Evolutionary conservation across 768 basidiomycete genomes (phyloP).

Genomic region (Kwoniella mangroviensis): DNA sequence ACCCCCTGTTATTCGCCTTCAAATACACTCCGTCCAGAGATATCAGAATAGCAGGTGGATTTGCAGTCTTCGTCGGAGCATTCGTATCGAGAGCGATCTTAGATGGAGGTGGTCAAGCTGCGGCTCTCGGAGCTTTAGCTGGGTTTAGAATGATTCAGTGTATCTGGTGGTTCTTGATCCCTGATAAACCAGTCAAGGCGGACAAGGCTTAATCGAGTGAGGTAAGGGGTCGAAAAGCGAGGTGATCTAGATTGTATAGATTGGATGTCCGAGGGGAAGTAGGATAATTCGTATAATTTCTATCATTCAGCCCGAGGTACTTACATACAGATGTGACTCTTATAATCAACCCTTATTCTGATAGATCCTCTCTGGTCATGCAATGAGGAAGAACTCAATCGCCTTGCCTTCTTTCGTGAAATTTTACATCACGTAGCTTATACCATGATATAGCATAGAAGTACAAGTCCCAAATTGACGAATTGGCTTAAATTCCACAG

Average conservation of each 20-base stretch:
- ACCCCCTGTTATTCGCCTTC: constrained; percentile 71
- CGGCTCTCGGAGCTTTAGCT: constrained; percentile 47
- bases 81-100: constrained; percentile 60
- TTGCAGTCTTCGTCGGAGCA: constrained; percentile 74
- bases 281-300: constrained; percentile 1
- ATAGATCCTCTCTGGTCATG: too few species aligned
- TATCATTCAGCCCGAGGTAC: not conserved
- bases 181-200: constrained; percentile 16
- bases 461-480: too few species aligned
- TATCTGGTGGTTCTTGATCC: constrained; percentile 38
- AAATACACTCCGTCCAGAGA: constrained; percentile 66
- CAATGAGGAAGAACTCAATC: too few species aligned
- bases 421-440: too few species aligned
- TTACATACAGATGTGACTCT: too few species aligned
- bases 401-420: too few species aligned
- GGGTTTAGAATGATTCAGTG: constrained; percentile 47
- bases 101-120: constrained; percentile 44
- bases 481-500: too few species aligned
- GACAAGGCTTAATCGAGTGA: constrained; percentile 11
- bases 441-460: too few species aligned
- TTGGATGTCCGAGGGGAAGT: not conserved
- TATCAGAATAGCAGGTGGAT: constrained; percentile 67
- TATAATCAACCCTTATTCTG: too few species aligned
- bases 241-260: not conserved
- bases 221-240: not conserved